These are phyloP conservation scores for Aspergillus diversus DNA, from an alignment of 495 filamentous ascomycete species.

Conservation along the genomic window DNA sequence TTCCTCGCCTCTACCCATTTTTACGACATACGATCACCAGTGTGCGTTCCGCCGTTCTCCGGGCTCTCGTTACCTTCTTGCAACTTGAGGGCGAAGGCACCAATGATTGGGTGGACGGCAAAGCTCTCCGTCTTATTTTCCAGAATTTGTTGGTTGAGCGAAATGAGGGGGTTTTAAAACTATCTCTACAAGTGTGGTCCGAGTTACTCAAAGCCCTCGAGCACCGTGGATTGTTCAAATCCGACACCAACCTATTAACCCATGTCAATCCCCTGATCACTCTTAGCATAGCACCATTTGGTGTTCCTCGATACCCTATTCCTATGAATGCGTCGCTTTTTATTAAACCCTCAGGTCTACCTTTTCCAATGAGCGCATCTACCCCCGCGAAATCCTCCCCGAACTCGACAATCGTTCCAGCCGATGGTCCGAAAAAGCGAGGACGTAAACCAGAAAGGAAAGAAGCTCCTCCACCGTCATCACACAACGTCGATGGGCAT, in stretches of 20 bases:
- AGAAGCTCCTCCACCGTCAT: conserved; percentile 65
- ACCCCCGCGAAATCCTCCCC: conserved; percentile 65
- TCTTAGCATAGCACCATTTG: conserved; percentile 85
- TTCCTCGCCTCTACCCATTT: conserved; percentile 94
- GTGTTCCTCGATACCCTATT: conserved; percentile 83
- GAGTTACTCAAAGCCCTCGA: conserved; percentile 73
- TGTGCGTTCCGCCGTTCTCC: conserved; percentile 88
- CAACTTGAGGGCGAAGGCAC: conserved; percentile 81
- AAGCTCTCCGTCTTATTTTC: conserved; percentile 83
- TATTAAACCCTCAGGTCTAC: conserved; percentile 90
- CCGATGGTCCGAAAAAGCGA: conserved; percentile 59
- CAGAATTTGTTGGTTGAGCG: conserved; percentile 95
- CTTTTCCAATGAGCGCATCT: conserved; percentile 61
- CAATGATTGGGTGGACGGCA: conserved; percentile 90
- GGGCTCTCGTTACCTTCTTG: conserved; percentile 90
- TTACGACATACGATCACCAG: conserved; percentile 95
- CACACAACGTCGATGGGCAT: conserved; percentile 94
- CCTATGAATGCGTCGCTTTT: conserved; percentile 89
- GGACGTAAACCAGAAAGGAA: conserved; percentile 83
- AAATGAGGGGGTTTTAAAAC: conserved; percentile 73
- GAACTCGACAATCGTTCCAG: conserved; percentile 21
- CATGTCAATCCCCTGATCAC: conserved; percentile 78
- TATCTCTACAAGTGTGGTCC: conserved; percentile 86
- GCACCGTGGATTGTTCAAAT: conserved; percentile 59
- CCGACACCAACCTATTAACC: conserved; percentile 60